These are phyloP conservation scores for Suillus luteus DNA, from an alignment of 768 basidiomycete species.

Conservation along the genomic window DNA sequence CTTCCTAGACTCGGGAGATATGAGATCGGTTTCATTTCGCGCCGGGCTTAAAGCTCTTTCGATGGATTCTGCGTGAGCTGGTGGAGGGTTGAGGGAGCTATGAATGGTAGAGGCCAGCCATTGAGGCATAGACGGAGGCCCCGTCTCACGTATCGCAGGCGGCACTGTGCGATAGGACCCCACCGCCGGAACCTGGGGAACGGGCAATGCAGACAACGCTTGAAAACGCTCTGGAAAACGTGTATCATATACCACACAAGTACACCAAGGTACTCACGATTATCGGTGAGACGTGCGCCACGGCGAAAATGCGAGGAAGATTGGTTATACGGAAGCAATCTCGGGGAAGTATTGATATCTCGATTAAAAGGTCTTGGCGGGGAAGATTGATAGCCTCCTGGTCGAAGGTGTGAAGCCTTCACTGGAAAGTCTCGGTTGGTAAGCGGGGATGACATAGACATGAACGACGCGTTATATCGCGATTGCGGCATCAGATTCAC, in stretches of 20 bases:
- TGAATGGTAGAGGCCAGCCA: conserved; percentile 13
- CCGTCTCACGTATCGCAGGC: neutral
- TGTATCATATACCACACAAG: neutral
- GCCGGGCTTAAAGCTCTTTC: conserved; percentile 3
- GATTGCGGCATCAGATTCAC: neutral
- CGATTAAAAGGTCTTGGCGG: conserved; percentile 2
- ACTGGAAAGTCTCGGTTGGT: neutral
- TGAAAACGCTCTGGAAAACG: conserved; percentile 2
- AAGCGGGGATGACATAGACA: conserved; percentile 1
- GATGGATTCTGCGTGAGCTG: neutral
- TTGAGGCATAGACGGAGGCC: conserved; percentile 8
- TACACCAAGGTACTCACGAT: neutral
- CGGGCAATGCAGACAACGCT: neutral
- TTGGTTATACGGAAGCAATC: neutral
- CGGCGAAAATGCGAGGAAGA: neutral
- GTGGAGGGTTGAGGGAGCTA: neutral
- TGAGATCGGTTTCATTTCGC: neutral
- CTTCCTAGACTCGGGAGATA: neutral
- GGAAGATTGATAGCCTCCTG: neutral
- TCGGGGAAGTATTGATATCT: neutral
- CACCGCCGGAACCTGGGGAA: neutral
- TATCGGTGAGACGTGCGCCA: too few relatives aligned
- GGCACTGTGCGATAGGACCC: neutral
- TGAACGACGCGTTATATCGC: neutral
- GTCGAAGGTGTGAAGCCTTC: neutral